These are phyloP conservation scores for Zygosaccharomyces sapae DNA, from an alignment of 1,139 yeast species.

Conservation along the genomic window DNA sequence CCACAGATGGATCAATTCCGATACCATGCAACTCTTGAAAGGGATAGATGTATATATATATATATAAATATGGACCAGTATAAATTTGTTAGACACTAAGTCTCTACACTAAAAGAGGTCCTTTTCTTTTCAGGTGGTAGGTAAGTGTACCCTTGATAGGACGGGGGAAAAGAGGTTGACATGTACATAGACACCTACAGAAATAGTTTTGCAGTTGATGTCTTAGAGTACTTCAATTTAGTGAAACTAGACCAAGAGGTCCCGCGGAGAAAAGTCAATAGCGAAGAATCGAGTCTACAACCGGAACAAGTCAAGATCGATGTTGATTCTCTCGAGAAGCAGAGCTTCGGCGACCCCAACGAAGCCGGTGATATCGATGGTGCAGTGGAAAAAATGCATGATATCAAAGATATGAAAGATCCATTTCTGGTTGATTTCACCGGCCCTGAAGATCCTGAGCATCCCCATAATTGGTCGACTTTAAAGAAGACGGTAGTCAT, in stretches of 20 bases:
- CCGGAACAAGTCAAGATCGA: not conserved
- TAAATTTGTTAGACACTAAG: too few species aligned
- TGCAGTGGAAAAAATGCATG: slow-evolving; percentile 6
- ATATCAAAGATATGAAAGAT: slow-evolving; percentile 8
- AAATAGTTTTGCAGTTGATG: slow-evolving; percentile 3
- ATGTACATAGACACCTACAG: slow-evolving; percentile 1
- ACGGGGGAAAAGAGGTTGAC: not conserved
- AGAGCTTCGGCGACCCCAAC: not conserved
- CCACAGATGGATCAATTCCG: not conserved
- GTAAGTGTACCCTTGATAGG: too few species aligned
- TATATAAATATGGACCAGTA: not conserved
- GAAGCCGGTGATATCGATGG: not conserved
- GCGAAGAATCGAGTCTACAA: not conserved
- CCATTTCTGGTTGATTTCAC: slow-evolving; percentile 21
- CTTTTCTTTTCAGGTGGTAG: not conserved
- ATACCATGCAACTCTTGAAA: not conserved
- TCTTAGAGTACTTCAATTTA: slow-evolving; percentile 4
- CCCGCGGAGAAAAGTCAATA: not conserved
- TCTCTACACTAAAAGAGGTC: too few species aligned
- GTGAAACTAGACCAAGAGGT: not conserved
- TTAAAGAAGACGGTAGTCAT: slow-evolving; percentile 41
- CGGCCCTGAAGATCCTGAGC: slow-evolving; percentile 47
- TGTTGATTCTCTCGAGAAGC: not conserved
- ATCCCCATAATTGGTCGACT: slow-evolving; percentile 55
- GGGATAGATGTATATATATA: not conserved